Percentiles rank a stretch among this genome's conserved stretches.
Conservation (phyloP, 2,329 filamentous ascomycete genomes). For the Trichoderma brevicompactum region DNA sequence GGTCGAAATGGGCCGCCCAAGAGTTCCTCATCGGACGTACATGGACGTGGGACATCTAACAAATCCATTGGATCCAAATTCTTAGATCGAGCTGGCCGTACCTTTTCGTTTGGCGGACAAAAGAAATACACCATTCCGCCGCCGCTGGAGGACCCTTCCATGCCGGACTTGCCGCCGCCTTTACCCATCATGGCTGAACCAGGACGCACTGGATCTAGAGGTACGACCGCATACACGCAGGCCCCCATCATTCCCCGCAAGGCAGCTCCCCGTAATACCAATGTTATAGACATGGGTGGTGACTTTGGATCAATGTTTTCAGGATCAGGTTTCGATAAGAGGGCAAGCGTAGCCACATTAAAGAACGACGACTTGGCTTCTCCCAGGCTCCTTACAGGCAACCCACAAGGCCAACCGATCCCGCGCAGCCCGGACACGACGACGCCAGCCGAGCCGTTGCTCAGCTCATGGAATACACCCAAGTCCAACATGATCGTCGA, state of each 20-base stretch:
- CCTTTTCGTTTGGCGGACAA: constrained; percentile 62
- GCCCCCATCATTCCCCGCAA: constrained; percentile 59
- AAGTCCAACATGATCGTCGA: constrained; percentile 48
- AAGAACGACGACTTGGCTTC: constrained; percentile 47
- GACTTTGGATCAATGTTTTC: constrained; percentile 63
- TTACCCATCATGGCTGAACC: constrained; percentile 42
- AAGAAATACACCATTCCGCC: constrained; percentile 51
- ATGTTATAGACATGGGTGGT: constrained; percentile 56
- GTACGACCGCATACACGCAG: constrained; percentile 58
- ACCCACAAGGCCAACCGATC: constrained; percentile 47
- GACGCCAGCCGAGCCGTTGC: constrained; percentile 50
- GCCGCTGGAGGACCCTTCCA: constrained; percentile 37
- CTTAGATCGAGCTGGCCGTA: constrained; percentile 60
- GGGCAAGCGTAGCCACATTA: constrained; percentile 55
- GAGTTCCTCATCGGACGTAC: constrained; percentile 40
- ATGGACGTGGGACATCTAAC: constrained; percentile 45
- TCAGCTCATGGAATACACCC: constrained; percentile 57
- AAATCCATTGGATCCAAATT: constrained; percentile 58
- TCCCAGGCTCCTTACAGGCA: constrained; percentile 52
- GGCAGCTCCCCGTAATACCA: constrained; percentile 49
- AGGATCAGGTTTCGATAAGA: constrained; percentile 58
- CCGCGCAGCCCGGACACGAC: constrained; percentile 52
- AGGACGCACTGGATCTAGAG: constrained; percentile 48
- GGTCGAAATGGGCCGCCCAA: constrained; percentile 34
- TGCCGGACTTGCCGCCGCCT: constrained; percentile 47